Evolutionary conservation across 148 eudicot genomes (phyloP), one percentile per base, ranked within the genome.

Genomic region (Limonium bicolor): DNA sequence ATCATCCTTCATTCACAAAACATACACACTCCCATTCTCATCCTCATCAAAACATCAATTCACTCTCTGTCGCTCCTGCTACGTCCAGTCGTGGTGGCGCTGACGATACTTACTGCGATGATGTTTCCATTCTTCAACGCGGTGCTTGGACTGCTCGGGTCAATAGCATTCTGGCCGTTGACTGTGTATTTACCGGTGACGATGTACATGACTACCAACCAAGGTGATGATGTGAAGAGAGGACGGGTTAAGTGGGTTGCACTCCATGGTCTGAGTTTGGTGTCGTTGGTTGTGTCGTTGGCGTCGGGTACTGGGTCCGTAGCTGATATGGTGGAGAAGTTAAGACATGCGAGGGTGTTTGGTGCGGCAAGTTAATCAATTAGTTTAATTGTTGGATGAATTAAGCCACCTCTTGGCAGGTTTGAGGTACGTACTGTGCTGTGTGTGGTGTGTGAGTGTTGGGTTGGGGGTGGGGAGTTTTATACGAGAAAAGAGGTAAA

Each of bases 91-190:
- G 1, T 40, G 0, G 60, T 61, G 1, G 17, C 48, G 9, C 6
- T 54, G 23, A 61, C 66, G 13, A 27, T 48, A 2, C 10, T 61
- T 9, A 61, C 52, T 5, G 54, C 66, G 24, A 54, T 61, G 59
- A 54, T 53, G 42, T 46, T 54, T 28, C 66, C 66, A 0, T 61
- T 53, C 41, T 61, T 54, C 55, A 61, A 61, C 16, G 59, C 59
- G 0, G 59, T 61, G 25, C 23, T 61, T 10, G 65, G 65, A 1
- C 17, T 61, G 35, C 7, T 61, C 2, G 66, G 60, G 4, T 29
- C 65, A n/a, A 21, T 61, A 5, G 47, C 65, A 9, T 61, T 61
- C 41, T 61, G 52, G 31, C 60, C 66, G 0, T 31, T 61, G 43
- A 54, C 60, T 8, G 60, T 61, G 12, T 54, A 61, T 45, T 48